A percentile compares a stretch with the other conserved stretches of the same genome.
Conservation (phyloP, 2,329 filamentous ascomycete species). For the Coleophoma crateriformis region DNA sequence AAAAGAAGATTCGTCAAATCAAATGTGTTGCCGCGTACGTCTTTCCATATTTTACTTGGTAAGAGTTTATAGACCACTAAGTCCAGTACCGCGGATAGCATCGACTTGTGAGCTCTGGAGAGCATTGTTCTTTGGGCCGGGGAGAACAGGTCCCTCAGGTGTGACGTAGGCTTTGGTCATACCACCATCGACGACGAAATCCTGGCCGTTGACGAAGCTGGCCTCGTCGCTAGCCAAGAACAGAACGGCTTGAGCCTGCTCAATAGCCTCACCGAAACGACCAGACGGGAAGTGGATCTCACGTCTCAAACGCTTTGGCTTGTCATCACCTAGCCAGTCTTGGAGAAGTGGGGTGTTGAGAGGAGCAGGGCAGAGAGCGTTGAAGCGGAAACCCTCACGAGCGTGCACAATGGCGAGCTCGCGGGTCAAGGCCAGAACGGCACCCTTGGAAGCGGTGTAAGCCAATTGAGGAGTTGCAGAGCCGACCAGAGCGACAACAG, state of each 20-base stretch:
- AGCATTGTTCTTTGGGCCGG: slow-evolving; percentile 44
- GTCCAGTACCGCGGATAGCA: slow-evolving; percentile 24
- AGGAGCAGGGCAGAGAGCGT: slow-evolving; percentile 67
- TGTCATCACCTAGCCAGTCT: slow-evolving; percentile 70
- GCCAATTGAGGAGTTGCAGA: slow-evolving; percentile 68
- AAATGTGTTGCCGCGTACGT: too few species aligned
- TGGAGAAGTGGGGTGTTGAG: slow-evolving; percentile 72
- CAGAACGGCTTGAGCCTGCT: slow-evolving; percentile 69
- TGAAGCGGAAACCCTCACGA: slow-evolving; percentile 69
- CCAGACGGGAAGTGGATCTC: slow-evolving; percentile 73
- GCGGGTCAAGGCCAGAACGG: slow-evolving; percentile 67
- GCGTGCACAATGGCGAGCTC: slow-evolving; percentile 73
- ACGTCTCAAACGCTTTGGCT: slow-evolving; percentile 62
- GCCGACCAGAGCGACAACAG: slow-evolving; percentile 67
- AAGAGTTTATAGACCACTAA: not conserved
- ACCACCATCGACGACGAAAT: slow-evolving; percentile 93
- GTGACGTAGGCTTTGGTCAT: slow-evolving; percentile 90
- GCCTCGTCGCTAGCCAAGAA: slow-evolving; percentile 72
- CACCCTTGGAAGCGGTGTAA: slow-evolving; percentile 73
- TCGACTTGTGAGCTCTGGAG: slow-evolving; percentile 25
- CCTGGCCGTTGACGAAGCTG: slow-evolving; percentile 70
- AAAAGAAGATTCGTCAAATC: too few species aligned
- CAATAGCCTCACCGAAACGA: slow-evolving; percentile 71
- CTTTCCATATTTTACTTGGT: too few species aligned
- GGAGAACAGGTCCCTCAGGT: slow-evolving; percentile 50